Evolutionary conservation across 192 early-diverging fungal genomes (phyloP).

Genomic region (Piromyces finnis): DNA sequence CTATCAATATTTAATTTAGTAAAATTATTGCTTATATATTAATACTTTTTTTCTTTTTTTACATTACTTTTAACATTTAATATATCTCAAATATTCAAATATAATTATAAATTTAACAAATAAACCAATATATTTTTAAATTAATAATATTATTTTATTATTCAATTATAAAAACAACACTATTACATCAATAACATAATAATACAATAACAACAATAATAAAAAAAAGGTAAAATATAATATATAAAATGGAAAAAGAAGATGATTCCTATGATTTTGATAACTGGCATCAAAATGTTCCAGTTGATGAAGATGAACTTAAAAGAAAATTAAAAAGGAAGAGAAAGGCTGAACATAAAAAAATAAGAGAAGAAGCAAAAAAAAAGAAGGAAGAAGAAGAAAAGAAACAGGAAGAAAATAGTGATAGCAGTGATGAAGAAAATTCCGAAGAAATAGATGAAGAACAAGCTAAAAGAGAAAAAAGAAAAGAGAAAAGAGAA

Average conservation of each 20-base stretch:
- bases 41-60: too few species aligned
- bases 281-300: not conserved
- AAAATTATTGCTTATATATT: too few species aligned
- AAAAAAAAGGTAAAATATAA: not conserved
- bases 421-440: not conserved
- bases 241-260: not conserved
- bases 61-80: too few species aligned
- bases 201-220: too few species aligned
- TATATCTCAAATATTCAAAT: too few species aligned
- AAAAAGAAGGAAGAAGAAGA: not conserved
- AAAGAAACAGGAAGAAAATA: not conserved
- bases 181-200: too few species aligned
- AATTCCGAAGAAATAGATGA: not conserved
- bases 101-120: too few species aligned
- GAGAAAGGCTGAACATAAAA: not conserved
- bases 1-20: too few species aligned
- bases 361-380: not conserved
- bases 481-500: conserved; percentile 15
- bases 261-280: not conserved
- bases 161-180: too few species aligned
- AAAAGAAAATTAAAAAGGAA: not conserved
- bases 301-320: not conserved
- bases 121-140: too few species aligned
- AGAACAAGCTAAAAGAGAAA: conserved; percentile 9
- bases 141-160: too few species aligned